phyloP scores from a whole-genome alignment of 208 protist genomes.

The Angomonas ambiguus region DNA sequence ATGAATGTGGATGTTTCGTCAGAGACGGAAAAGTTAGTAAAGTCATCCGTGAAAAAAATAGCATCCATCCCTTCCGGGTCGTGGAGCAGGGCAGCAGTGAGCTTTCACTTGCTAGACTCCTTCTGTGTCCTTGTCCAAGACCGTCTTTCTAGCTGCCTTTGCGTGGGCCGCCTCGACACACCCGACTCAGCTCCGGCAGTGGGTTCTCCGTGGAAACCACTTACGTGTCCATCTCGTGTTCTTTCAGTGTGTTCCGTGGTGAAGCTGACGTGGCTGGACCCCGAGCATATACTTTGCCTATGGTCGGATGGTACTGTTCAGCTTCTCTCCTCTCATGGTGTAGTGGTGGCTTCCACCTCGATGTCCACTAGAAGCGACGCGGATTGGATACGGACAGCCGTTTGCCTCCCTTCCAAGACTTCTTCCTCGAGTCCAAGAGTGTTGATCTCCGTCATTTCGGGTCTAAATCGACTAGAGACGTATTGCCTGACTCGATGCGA shows the following conservation, averaged over 20 bases:
- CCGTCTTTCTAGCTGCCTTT: not conserved
- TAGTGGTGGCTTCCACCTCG: not conserved
- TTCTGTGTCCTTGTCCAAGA: not conserved
- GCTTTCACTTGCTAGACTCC: not conserved
- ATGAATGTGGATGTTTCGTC: not conserved
- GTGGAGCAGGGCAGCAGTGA: not conserved
- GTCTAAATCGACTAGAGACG: not conserved
- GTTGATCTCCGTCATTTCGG: not conserved
- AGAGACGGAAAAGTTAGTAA: not conserved
- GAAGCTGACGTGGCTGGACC: conserved; percentile 44
- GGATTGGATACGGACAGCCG: not conserved
- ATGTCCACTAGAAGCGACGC: not conserved
- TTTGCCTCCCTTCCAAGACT: not conserved
- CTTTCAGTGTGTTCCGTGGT: conserved; percentile 13
- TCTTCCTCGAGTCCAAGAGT: not conserved
- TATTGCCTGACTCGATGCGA: not conserved
- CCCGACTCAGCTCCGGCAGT: not conserved
- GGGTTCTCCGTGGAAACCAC: not conserved
- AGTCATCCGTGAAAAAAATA: not conserved
- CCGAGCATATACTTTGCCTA: conserved; percentile 30
- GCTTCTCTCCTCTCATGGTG: conserved; percentile 6
- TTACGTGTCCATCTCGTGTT: conserved; percentile 1
- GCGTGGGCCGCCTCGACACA: not conserved
- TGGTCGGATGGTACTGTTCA: conserved; percentile 56
- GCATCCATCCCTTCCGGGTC: not conserved